Base-by-base conservation (phyloP, 306 rosid species). In the Urtica urens region DNA sequence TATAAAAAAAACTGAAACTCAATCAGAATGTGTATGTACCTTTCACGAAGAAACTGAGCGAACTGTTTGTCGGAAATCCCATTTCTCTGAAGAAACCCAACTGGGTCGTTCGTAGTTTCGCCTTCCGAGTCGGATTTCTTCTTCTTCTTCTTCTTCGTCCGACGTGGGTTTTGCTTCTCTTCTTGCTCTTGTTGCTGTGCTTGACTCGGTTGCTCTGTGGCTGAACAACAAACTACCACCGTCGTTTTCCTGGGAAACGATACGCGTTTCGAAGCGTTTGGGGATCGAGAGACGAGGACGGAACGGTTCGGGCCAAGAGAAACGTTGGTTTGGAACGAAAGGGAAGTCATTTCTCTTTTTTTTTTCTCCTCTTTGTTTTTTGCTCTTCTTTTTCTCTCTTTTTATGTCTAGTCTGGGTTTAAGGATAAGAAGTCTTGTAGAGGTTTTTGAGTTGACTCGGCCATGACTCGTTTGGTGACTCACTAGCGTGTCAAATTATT, bases 41-140 rank as follows among this genome's bases (percentile, higher is more conserved):
- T 90, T 66, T 84, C 97, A 38, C 94, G 95, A 41, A 84, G 93
- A 59, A 78, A 90, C 77, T 72, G 93, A 27, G 79, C 79, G 50
- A 90, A 81, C 33, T 68, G 76, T 64, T 81, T 84, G 45, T 90
- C 84, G 60, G 90, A 62, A 77, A 90, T 69, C 50, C 86, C 93
- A 31, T 71, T 73, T 70, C 77, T 79, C 44, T 75, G 67, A 18
- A 90, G 92, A 62, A 90, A 84, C 7, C 95, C 95, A 54, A 70
- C 95, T 17, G 94, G 93, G 77, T 81, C 84, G 10, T 62, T 50
- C 29, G 95, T 90, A 58, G 74, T 81, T 25, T 76, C 90, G 15
- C 24, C 70, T 47, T 76, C 95, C 0, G 70, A 19, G 3, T 23
- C 63, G 31, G 19, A 51, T 43, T 62, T 66, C 43, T 55, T 52